phyloP scores from a whole-genome alignment of 371 early-diverging fungal genomes.

The Funneliformis caledonium region DNA sequence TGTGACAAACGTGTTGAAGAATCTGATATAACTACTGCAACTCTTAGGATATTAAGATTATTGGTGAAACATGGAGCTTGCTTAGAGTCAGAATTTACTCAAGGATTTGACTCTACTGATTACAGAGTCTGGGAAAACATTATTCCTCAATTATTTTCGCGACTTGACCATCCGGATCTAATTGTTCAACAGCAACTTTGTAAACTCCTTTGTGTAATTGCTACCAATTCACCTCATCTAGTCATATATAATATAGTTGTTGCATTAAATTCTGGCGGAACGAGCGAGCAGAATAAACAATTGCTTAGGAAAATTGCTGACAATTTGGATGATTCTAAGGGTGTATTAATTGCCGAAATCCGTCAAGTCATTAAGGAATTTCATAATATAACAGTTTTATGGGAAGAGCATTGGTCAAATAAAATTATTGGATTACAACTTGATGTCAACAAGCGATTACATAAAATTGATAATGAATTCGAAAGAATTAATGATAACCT shows the following conservation, averaged over 20 bases:
- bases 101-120: constrained; percentile 53
- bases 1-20: not conserved
- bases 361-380: constrained; percentile 68
- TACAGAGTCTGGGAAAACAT: constrained; percentile 69
- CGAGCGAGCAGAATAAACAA: constrained; percentile 52
- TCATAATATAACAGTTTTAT: constrained; percentile 75
- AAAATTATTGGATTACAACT: constrained; percentile 67
- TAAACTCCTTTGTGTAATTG: constrained; percentile 63
- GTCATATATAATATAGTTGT: constrained; percentile 77
- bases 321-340: constrained; percentile 53
- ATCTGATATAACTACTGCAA: constrained; percentile 59
- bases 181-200: constrained; percentile 59
- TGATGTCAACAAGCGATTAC: constrained; percentile 61
- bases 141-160: constrained; percentile 81
- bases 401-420: constrained; percentile 84
- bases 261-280: constrained; percentile 59
- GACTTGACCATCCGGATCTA: constrained; percentile 68
- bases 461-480: constrained; percentile 63
- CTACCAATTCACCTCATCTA: constrained; percentile 63
- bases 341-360: constrained; percentile 62
- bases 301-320: constrained; percentile 52
- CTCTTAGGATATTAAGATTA: constrained; percentile 67
- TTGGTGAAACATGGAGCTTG: constrained; percentile 68
- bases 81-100: constrained; percentile 50
- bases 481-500: constrained; percentile 52